These are phyloP conservation scores for Hanseniaspora osmophila DNA, from an alignment of 805 yeast genomes.

Conservation along the genomic window DNA sequence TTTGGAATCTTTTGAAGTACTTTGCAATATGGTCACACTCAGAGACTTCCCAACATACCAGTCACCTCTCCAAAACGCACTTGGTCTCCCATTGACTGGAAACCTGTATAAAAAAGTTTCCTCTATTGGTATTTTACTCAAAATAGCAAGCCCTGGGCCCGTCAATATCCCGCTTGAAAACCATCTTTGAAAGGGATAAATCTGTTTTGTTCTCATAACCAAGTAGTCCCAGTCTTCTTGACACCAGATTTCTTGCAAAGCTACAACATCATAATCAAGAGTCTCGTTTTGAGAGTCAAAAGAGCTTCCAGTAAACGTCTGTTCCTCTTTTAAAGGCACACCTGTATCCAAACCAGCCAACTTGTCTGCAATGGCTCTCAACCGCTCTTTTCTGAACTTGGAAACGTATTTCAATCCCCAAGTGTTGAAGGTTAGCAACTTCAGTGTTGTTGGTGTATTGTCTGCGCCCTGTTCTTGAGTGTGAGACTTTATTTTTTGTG, in stretches of 20 bases:
- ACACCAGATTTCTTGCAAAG: conserved; percentile 92
- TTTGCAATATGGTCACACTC: conserved; percentile 54
- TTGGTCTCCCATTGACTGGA: conserved; percentile 87
- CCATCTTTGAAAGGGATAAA: conserved; percentile 50
- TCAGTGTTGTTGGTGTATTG: conserved; percentile 8
- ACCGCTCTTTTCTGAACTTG: conserved; percentile 48
- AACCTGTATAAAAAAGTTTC: conserved; percentile 69
- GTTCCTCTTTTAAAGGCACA: conserved; percentile 1
- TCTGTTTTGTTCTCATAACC: conserved; percentile 26
- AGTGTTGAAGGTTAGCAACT: conserved; percentile 55
- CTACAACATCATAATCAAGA: conserved; percentile 56
- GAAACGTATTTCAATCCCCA: conserved; percentile 88
- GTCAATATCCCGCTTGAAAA: conserved; percentile 75
- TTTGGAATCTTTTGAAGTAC: conserved; percentile 24
- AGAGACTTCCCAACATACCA: conserved; percentile 93
- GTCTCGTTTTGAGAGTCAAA: conserved; percentile 14
- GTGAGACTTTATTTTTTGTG: too few species aligned
- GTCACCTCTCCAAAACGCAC: conserved; percentile 88
- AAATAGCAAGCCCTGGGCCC: conserved; percentile 84
- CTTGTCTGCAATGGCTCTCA: conserved; percentile 59
- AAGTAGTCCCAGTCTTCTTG: conserved; percentile 68
- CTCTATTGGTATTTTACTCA: conserved; percentile 74
- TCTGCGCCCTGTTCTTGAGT: not conserved
- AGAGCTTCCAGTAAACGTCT: not conserved
- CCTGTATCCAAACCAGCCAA: conserved; percentile 27